Base-by-base conservation (phyloP, 2,329 filamentous ascomycete genomes). In the Aureobasidium sp. region DNA sequence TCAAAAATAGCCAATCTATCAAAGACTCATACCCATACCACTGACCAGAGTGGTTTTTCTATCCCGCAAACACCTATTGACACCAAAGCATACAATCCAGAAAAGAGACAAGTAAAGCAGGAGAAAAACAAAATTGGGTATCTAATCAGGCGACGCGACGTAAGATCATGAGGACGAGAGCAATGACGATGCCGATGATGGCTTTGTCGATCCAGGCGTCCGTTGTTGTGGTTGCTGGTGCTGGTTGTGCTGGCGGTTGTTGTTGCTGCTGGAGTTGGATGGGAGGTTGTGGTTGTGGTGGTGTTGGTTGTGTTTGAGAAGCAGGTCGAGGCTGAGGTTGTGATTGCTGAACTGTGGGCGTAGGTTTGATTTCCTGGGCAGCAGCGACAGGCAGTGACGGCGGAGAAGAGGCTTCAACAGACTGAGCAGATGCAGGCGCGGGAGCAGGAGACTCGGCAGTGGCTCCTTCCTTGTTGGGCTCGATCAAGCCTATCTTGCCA, bases 141-240 rank as follows among this genome's bases (percentile, higher is more conserved):
- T 48, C 42, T 57, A 41, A 36, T 34, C 36, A 49, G 17, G 57
- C 45, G 36, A 31, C 22, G 45, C 55, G 53, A 31, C 78, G 78
- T 27, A 83, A 65, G 3, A 96, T 77, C 78, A 96, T 84, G 25
- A 89, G 84, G 3, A 86, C 77, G 22, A 96, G 77, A 29, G 89
- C 79, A 15, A 90, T 80, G 0, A 90, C 78, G 20, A 96, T 75
- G 7, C 84, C 87, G 25, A 87, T 84, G 66, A 96, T 96, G 41
- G 87, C 83, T 65, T 89, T 84, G 73, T 96, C 92, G 20, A 96
- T 80, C 88, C 90, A 96, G 14, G 85, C 76, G 1, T 44, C 60
- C 45, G 57, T 62, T 22, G 48, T 34, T 37, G 45, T 41, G 42
- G 47, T 41, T 53, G 63, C 25, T 55, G 36, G 15, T 25, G 34